A percentile compares a stretch with the other conserved stretches of the same genome.
Conservation (phyloP, 768 basidiomycete species). For the Leccinum olivaceopallidum region DNA sequence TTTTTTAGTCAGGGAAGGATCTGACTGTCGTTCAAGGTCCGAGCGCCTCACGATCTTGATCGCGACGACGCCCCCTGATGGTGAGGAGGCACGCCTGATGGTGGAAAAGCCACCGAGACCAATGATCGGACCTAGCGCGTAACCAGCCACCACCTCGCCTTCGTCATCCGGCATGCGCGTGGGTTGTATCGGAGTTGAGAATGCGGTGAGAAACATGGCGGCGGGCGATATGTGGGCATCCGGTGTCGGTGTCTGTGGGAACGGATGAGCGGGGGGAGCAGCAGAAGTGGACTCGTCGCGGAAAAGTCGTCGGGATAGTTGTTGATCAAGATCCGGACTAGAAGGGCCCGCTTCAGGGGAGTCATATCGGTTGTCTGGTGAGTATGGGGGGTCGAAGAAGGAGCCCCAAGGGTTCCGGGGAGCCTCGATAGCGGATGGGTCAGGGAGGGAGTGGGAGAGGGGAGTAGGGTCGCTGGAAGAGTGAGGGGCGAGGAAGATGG, state of each 20-base stretch:
- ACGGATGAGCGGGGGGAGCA: background rate
- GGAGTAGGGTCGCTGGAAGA: background rate
- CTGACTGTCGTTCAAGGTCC: constrained; percentile 52
- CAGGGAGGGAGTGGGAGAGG: constrained; percentile 11
- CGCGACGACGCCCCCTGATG: constrained; percentile 68
- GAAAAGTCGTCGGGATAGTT: constrained; percentile 18
- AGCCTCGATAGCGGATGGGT: constrained; percentile 10
- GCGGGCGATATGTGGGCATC: constrained; percentile 56
- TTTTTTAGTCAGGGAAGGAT: constrained; percentile 49
- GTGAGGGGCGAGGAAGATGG: constrained; percentile 6
- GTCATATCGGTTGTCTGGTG: constrained; percentile 4
- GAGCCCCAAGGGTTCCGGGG: constrained; percentile 15
- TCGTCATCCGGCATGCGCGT: constrained; percentile 58
- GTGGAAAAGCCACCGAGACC: constrained; percentile 83
- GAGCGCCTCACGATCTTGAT: constrained; percentile 78
- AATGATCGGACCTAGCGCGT: constrained; percentile 72
- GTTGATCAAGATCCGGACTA: constrained; percentile 31
- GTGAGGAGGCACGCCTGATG: constrained; percentile 66
- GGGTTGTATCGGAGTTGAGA: constrained; percentile 43
- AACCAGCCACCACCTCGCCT: constrained; percentile 67
- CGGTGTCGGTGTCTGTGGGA: constrained; percentile 14
- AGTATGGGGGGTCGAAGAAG: constrained; percentile 1
- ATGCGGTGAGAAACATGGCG: constrained; percentile 70
- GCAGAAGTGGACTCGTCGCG: constrained; percentile 4
- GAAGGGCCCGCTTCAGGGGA: constrained; percentile 3